Evolutionary conservation across 441 rosid species (phyloP).

Genomic region (Adansonia gregorii): DNA sequence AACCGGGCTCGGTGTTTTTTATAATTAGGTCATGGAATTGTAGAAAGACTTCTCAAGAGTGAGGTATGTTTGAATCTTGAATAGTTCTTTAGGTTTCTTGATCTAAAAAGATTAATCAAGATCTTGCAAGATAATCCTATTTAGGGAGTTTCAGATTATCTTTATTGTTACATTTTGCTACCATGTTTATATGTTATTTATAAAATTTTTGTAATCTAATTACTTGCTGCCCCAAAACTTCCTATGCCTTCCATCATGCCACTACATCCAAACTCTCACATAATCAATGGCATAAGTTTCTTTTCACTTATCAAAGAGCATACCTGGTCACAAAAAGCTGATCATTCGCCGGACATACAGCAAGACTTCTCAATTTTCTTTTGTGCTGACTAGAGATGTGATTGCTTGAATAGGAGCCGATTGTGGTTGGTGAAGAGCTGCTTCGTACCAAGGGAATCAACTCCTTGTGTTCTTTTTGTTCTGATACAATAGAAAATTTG

Average conservation of each 20-base stretch:
- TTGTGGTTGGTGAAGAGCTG: conserved; percentile 54
- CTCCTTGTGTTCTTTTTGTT: conserved; percentile 71
- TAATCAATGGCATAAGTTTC: background rate
- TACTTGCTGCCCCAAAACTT: too few relatives aligned
- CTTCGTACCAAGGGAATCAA: conserved; percentile 65
- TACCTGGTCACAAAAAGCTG: conserved; percentile 91
- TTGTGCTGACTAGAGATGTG: conserved; percentile 86
- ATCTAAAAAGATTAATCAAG: too few relatives aligned
- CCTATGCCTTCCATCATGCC: background rate
- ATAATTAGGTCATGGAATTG: too few relatives aligned
- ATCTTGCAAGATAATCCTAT: too few relatives aligned
- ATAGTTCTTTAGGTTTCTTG: too few relatives aligned
- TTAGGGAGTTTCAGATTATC: too few relatives aligned
- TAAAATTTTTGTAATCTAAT: too few relatives aligned
- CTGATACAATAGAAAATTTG: conserved; percentile 46
- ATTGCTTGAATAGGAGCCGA: conserved; percentile 62
- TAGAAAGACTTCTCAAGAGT: too few relatives aligned
- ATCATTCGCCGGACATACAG: conserved; percentile 72
- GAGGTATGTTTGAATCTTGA: too few relatives aligned
- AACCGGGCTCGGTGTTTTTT: too few relatives aligned
- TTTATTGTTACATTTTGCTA: too few relatives aligned
- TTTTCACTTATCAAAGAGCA: conserved; percentile 16
- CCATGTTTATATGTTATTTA: too few relatives aligned
- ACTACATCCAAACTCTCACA: background rate
- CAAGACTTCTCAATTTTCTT: conserved; percentile 89